Evolutionary conservation across 2,329 filamentous ascomycete species (phyloP), one percentile per base, ranked within the genome.

Genomic region (Ophiostoma australiae): DNA sequence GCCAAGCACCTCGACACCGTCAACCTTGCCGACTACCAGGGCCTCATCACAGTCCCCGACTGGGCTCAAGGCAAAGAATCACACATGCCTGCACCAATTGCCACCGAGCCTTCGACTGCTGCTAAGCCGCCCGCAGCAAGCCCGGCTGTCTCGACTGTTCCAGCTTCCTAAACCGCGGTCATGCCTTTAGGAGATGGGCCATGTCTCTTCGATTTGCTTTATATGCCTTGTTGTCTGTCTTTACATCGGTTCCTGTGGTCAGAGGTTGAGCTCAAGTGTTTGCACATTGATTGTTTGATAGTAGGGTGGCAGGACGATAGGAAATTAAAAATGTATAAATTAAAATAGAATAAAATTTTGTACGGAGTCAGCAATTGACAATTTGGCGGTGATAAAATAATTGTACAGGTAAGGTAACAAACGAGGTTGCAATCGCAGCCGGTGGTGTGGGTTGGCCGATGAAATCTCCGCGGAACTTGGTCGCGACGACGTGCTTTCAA

Each of bases 1-100:
- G 66, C 66, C 52, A 71, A 44, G 37, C 68, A 41, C 3, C 63
- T 66, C 20, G 63, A 15, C 2, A 20, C 33, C 35, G 33, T 66
- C 63, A 13, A n/a, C 6, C 63, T 66, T 5, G 20, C 33, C 8
- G n/a, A 41, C 33, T 66, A 23, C n/a, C 52, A 58, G 52, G n/a
- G 7, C 10, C 52, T 58, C 10, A 13, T 58, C 52, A 15, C 7
- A 23, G 52, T 58, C 10, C 52, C 4, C 2, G 4, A 3, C 52
- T 58, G 52, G 52, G n/a, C 7, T 1, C 1, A 58, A 3, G 52
- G 52, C 52, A 17, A 58, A 58, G n/a, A 23, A n/a, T 10, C 44
- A 17, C 44, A 48, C 17, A 13, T 27, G 52, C n/a, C 2, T 10
- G 52, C 6, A 23, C n/a, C 52, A 58, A 11, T n/a, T 27, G 48